These are phyloP conservation scores for Euphorbia peplus DNA, from an alignment of 345 rosid species.

Conservation along the genomic window DNA sequence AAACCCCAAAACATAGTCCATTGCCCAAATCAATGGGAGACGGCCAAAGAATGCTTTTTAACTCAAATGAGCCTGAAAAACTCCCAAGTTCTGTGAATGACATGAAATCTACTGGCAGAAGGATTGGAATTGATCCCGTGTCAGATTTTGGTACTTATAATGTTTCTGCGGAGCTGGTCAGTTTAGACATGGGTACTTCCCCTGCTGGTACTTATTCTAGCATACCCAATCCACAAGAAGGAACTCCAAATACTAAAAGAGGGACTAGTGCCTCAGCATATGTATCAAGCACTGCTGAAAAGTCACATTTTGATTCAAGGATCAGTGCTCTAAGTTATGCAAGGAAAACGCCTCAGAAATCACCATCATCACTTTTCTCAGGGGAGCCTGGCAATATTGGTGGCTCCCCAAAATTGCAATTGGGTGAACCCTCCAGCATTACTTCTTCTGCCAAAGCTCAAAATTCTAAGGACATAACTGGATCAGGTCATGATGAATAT, in stretches of 20 bases:
- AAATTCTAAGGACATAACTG: slow-evolving; percentile 19
- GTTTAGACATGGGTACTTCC: slow-evolving; percentile 11
- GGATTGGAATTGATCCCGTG: slow-evolving; percentile 23
- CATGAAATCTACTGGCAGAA: slow-evolving; percentile 31
- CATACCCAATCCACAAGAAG: slow-evolving; percentile 20
- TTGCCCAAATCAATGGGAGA: slow-evolving; percentile 30
- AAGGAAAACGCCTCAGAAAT: slow-evolving; percentile 44
- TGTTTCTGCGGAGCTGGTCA: slow-evolving; percentile 25
- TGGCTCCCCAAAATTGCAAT: slow-evolving; percentile 26
- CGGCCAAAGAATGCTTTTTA: slow-evolving; percentile 17
- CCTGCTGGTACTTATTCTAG: slow-evolving; percentile 19
- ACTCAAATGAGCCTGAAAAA: slow-evolving; percentile 25
- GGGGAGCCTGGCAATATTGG: slow-evolving; percentile 28
- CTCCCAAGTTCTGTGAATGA: slow-evolving; percentile 28
- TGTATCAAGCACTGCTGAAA: slow-evolving; percentile 31
- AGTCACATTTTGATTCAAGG: slow-evolving; percentile 25
- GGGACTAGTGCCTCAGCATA: slow-evolving; percentile 21
- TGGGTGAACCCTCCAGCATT: slow-evolving; percentile 15
- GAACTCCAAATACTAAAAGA: slow-evolving; percentile 29
- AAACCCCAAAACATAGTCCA: slow-evolving; percentile 26
- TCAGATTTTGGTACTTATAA: slow-evolving; percentile 22
- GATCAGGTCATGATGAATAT: slow-evolving; percentile 27
- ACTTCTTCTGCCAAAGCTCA: slow-evolving; percentile 30
- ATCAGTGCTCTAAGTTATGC: slow-evolving; percentile 36
- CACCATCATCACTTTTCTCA: slow-evolving; percentile 35